Evolutionary conservation across 176 grass and related monocot species (phyloP), one percentile per base, ranked within the genome.

Genomic region (Rhipidocladum racemiflorum): DNA sequence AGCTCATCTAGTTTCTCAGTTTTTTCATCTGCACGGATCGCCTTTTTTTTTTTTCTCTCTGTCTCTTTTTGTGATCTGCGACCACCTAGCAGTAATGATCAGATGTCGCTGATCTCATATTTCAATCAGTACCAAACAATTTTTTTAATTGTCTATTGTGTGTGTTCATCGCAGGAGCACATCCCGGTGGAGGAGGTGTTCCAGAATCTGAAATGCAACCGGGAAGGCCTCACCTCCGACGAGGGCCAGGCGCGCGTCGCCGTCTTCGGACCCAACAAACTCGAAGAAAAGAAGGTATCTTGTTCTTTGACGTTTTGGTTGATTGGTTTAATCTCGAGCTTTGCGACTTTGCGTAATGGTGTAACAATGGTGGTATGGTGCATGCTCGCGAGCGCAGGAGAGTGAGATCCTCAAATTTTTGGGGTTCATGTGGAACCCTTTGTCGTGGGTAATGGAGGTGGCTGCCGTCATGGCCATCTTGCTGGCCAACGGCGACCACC

Each of bases 371-470:
- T 16, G 20, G 43, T 30, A 11, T 70, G 45, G 1, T 13, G 10
- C 0, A 13, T 68, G 42, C 72, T 38, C 46, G 43, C 6, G 8
- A 20, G 27, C 66, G 48, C 79, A 94, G 93, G 97, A 99, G 89
- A 99, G 89, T 60, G 84, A 92, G 80, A 4, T 99, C 0, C 91
- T 99, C 21, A 99, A 96, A 66, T 99, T 99, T 85, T 14, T 99
- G 21, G 87, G 91, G 25, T 99, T 99, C 83, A 99, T 99, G 97
- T 99, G 97, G 97, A 99, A 99, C 73, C 97, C 97, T 0, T 77
- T 99, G 1, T 99, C 97, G 29, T 99, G 97, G 97, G 97, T 99
- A 21, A 99, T 99, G 97, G 97, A 99, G 65, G 65, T 77, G 16
- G 92, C 96, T 7, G 97, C 97, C 20, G 21, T 99, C 30, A 99